Evolutionary conservation across 83 land plant genomes (phyloP).

Genomic region (Diphasiastrum complanatum): DNA sequence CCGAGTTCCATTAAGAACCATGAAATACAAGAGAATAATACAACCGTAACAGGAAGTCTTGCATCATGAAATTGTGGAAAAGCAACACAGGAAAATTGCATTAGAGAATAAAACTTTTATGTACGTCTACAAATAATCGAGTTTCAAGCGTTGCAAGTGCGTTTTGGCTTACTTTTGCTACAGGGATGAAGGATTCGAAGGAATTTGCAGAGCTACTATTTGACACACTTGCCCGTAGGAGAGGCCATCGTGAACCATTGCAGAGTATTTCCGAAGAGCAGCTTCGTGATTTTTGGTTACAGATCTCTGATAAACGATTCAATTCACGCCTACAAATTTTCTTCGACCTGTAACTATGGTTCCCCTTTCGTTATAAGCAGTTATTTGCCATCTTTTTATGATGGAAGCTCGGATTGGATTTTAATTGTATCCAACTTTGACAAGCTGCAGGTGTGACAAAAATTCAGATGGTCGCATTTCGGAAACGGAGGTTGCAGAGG

Average conservation of each 20-base stretch:
- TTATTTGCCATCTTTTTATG: too few relatives aligned
- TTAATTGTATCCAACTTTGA: background rate
- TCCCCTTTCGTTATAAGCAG: too few relatives aligned
- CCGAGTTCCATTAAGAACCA: too few relatives aligned
- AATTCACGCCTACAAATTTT: slow-evolving; percentile 91
- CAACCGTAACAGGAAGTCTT: too few relatives aligned
- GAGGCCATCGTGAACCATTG: slow-evolving; percentile 37
- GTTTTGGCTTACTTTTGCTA: too few relatives aligned
- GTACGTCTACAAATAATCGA: too few relatives aligned
- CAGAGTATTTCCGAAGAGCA: slow-evolving; percentile 56
- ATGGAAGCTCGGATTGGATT: background rate
- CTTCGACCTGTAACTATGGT: slow-evolving; percentile 94
- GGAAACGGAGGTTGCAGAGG: slow-evolving; percentile 82
- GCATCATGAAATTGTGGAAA: too few relatives aligned
- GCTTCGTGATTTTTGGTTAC: slow-evolving; percentile 73
- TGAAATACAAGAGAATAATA: too few relatives aligned
- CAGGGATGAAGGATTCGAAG: slow-evolving; percentile 91
- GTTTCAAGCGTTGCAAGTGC: too few relatives aligned
- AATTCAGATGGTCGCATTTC: slow-evolving; percentile 79
- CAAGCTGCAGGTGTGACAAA: slow-evolving; percentile 66
- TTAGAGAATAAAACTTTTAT: too few relatives aligned
- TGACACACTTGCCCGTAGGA: slow-evolving; percentile 63
- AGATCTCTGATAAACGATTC: slow-evolving; percentile 83
- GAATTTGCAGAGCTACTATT: slow-evolving; percentile 78
- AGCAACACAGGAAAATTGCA: too few relatives aligned